Conservation (phyloP, 805 yeast species). For the Myxozyma sirexii region DNA sequence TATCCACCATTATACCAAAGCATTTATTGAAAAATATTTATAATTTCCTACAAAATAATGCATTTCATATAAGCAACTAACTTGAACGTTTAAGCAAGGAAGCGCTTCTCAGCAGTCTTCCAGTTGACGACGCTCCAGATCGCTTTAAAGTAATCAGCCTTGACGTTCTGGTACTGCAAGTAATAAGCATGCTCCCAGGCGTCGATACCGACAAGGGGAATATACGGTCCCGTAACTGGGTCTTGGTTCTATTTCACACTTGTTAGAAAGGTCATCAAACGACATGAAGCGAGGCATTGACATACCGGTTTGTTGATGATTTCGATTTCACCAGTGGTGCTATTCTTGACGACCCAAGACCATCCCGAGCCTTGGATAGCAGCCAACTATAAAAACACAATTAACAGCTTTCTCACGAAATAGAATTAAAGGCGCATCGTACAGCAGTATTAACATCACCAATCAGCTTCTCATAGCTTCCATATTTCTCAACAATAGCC, state of each 20-base stretch:
- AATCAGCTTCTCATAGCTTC: constrained; percentile 70
- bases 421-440: no score
- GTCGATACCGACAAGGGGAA: constrained; percentile 84
- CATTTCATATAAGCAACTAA: no score
- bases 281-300: background rate
- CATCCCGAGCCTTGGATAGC: constrained; percentile 95
- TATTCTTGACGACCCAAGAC: constrained; percentile 88
- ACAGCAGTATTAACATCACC: constrained; percentile 50
- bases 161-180: constrained; percentile 88
- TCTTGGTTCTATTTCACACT: constrained; percentile 64
- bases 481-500: constrained; percentile 66
- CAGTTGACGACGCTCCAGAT: constrained; percentile 95
- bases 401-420: no score
- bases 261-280: no score
- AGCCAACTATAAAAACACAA: constrained; percentile 56
- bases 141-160: constrained; percentile 88
- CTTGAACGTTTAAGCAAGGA: constrained; percentile 46
- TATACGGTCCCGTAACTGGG: constrained; percentile 68
- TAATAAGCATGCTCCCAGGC: constrained; percentile 94
- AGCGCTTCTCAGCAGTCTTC: constrained; percentile 84
- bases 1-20: no score
- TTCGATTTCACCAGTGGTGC: constrained; percentile 71
- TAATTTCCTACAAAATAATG: no score
- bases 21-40: no score
- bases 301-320: constrained; percentile 65